Evolutionary conservation across 345 rosid species (phyloP), one percentile per base, ranked within the genome.

Genomic region (Dipteronia sinensis): DNA sequence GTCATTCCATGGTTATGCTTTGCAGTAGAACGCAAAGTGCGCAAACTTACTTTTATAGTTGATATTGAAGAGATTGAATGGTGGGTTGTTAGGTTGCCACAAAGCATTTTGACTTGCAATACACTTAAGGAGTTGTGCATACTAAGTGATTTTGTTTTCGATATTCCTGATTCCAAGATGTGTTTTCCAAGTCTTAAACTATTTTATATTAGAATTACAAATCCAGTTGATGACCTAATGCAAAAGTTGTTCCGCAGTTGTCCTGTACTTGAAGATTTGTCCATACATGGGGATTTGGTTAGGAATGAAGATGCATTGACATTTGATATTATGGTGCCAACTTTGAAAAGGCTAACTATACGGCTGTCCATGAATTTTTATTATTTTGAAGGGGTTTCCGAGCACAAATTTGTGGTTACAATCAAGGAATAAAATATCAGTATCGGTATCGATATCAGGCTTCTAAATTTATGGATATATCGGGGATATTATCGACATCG

Each of bases 131-230:
- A 9, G 59, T 31, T 27, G 44, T 20, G 22, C 16, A 65, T 51
- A 65, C 71, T 75, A 1, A 49, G 40, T 3, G 49, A 8, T 20
- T 65, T 49, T 65, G 17, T 49, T 17, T 49, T 34, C 3, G 25
- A 51, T 16, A 51, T 74, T 62, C 68, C 61, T 3, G 12, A 34
- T 31, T 42, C 69, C 10, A 38, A 16, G 34, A 11, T 11, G 2
- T 44, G 67, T 23, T 64, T 65, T 51, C 78, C 72, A 17, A 65
- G 71, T 65, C 62, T 66, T 13, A 49, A 13, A 61, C 10, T 19
- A 15, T 65, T 75, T 55, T 27, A 63, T 47, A 4, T 75, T 2
- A 10, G 0, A 16, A 0, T 11, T n/a, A 11, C 17, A 22, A 11
- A 38, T 10, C 49, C 31, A 4, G 25, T 31, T 51, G 19, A 15